These are phyloP conservation scores for Venturia aucupariae DNA, from an alignment of 2,329 filamentous ascomycete species.

Conservation along the genomic window DNA sequence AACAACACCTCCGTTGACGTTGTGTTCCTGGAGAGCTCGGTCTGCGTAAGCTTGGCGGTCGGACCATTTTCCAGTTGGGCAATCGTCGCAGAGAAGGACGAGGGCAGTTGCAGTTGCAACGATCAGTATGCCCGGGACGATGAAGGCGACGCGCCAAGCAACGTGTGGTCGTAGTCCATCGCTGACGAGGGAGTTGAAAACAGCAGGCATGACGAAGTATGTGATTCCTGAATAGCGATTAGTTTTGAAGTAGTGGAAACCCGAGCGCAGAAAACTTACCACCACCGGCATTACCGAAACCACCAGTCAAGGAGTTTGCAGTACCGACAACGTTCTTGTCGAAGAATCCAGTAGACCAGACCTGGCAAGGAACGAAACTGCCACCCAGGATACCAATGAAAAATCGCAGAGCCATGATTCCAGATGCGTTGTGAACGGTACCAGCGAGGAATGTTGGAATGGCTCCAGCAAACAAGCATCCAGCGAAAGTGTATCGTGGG, in stretches of 20 bases:
- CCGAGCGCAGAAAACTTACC: conserved; percentile 25
- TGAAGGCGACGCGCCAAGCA: conserved; percentile 77
- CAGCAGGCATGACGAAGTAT: conserved; percentile 77
- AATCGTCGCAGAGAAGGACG: conserved; percentile 68
- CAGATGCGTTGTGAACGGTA: conserved; percentile 56
- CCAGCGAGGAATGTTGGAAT: conserved; percentile 81
- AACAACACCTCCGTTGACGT: conserved; percentile 9
- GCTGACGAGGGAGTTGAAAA: conserved; percentile 66
- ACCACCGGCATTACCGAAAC: conserved; percentile 79
- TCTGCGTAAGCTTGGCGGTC: conserved; percentile 45
- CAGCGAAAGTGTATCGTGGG: conserved; percentile 69
- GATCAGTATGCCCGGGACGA: conserved; percentile 74
- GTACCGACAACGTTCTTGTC: conserved; percentile 88
- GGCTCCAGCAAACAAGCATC: conserved; percentile 61
- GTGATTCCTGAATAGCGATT: conserved; percentile 8
- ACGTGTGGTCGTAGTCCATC: conserved; percentile 52
- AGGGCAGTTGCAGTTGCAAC: conserved; percentile 55
- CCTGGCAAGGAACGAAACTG: conserved; percentile 76
- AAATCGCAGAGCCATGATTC: conserved; percentile 66
- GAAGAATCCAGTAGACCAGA: conserved; percentile 88
- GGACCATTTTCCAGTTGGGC: conserved; percentile 72
- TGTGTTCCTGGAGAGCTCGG: conserved; percentile 11
- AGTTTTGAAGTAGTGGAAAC: not conserved
- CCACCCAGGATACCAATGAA: conserved; percentile 74
- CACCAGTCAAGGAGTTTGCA: conserved; percentile 75